Evolutionary conservation across 1,139 yeast species (phyloP).

Genomic region (Pichia sp.): DNA sequence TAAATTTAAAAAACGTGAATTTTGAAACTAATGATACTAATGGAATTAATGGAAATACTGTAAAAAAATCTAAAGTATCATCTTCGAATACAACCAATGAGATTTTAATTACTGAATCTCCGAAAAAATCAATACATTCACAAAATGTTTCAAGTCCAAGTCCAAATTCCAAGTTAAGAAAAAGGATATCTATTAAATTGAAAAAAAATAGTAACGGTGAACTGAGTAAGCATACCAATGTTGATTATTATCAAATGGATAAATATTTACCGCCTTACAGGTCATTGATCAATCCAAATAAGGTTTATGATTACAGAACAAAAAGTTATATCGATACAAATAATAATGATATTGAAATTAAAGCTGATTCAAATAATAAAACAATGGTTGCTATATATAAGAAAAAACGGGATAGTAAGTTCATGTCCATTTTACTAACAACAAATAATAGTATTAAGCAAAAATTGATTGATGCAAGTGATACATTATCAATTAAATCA

Average conservation of each 20-base stretch:
- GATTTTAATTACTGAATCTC: too few relatives aligned
- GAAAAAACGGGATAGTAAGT: conserved; percentile 13
- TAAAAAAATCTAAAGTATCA: too few relatives aligned
- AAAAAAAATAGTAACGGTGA: conserved; percentile 8
- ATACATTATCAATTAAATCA: conserved; percentile 26
- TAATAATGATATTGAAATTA: conserved; percentile 12
- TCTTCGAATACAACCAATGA: too few relatives aligned
- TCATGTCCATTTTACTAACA: conserved; percentile 22
- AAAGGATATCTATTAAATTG: conserved; percentile 4
- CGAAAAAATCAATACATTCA: not conserved
- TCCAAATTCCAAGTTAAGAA: not conserved
- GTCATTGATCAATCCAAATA: conserved; percentile 28
- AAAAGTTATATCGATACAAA: conserved; percentile 24
- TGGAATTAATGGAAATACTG: too few relatives aligned
- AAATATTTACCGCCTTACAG: conserved; percentile 29
- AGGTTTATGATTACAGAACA: conserved; percentile 27
- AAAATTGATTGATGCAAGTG: conserved; percentile 26
- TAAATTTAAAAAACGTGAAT: too few relatives aligned
- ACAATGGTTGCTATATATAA: conserved; percentile 13
- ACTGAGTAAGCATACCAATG: conserved; percentile 7
- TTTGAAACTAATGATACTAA: too few relatives aligned
- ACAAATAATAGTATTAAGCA: conserved; percentile 24
- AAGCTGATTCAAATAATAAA: conserved; percentile 3
- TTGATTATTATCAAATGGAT: conserved; percentile 20
- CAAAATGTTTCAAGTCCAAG: not conserved